Percentiles rank a stretch among this genome's conserved stretches.
Conservation (phyloP, 2,329 filamentous ascomycete genomes). For the Harringtonia aguacate region DNA sequence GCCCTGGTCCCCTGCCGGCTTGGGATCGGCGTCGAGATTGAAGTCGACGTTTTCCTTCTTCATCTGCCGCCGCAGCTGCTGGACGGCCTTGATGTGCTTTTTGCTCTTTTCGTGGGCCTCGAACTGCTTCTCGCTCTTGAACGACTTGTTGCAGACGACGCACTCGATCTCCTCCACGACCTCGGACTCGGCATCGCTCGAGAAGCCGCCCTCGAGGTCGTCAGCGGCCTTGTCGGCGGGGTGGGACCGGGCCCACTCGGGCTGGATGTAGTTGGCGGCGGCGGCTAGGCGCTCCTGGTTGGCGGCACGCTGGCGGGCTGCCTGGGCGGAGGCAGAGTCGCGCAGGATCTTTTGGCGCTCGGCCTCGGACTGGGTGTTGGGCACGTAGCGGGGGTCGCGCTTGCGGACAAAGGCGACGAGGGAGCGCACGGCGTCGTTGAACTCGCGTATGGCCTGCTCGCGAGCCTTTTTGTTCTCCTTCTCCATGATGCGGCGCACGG, state of each 20-base stretch:
- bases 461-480: constrained; percentile 84
- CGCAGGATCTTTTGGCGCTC: constrained; percentile 71
- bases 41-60: constrained; percentile 61
- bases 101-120: constrained; percentile 93
- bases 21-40: constrained; percentile 23
- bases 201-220: constrained; percentile 44
- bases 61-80: constrained; percentile 75
- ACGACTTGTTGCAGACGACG: constrained; percentile 64
- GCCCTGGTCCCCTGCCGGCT: not conserved
- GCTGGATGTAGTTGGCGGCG: constrained; percentile 37
- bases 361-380: constrained; percentile 65
- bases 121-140: constrained; percentile 87
- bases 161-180: constrained; percentile 56
- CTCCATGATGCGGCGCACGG: constrained; percentile 75
- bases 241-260: constrained; percentile 30
- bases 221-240: constrained; percentile 38
- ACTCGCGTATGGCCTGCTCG: constrained; percentile 74
- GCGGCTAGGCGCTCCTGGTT: constrained; percentile 58
- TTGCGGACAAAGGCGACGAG: constrained; percentile 84
- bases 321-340: constrained; percentile 72
- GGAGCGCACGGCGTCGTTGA: constrained; percentile 83
- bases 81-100: constrained; percentile 82
- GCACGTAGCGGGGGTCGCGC: constrained; percentile 74
- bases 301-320: constrained; percentile 68
- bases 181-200: constrained; percentile 43